phyloP scores from a whole-genome alignment of 192 early-diverging fungal genomes.

The Coemansia sp. region DNA sequence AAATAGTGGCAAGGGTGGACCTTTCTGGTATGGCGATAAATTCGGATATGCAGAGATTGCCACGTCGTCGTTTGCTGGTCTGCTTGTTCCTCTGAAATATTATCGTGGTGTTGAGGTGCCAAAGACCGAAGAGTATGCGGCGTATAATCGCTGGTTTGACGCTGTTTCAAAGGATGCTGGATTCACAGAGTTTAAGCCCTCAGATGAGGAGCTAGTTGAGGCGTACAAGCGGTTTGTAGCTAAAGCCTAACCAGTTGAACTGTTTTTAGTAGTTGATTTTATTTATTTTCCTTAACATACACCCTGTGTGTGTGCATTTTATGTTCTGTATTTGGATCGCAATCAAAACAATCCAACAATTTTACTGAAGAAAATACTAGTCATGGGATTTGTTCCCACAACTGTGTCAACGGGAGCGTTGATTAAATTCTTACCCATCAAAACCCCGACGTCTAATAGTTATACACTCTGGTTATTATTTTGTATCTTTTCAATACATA shows the following conservation, averaged over 20 bases:
- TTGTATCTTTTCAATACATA: background rate
- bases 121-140: slow-evolving; percentile 30
- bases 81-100: slow-evolving; percentile 8
- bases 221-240: slow-evolving; percentile 24
- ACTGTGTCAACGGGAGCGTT: no score
- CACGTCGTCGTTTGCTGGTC: slow-evolving; percentile 13
- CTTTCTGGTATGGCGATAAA: slow-evolving; percentile 21
- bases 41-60: slow-evolving; percentile 28
- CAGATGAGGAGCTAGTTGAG: slow-evolving; percentile 6
- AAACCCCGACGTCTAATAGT: no score
- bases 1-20: slow-evolving; percentile 4
- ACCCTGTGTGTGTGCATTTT: no score
- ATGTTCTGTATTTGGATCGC: no score
- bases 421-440: no score
- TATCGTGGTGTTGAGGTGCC: slow-evolving; percentile 27
- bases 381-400: no score
- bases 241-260: background rate
- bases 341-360: no score
- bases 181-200: slow-evolving; percentile 19
- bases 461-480: no score
- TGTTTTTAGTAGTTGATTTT: no score
- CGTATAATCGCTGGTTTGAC: slow-evolving; percentile 22
- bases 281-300: no score
- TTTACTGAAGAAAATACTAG: no score
- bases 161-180: slow-evolving; percentile 21